Evolutionary conservation across 2,329 filamentous ascomycete species (phyloP), one percentile per base, ranked within the genome.

Genomic region (Phyllosticta ampelicida): DNA sequence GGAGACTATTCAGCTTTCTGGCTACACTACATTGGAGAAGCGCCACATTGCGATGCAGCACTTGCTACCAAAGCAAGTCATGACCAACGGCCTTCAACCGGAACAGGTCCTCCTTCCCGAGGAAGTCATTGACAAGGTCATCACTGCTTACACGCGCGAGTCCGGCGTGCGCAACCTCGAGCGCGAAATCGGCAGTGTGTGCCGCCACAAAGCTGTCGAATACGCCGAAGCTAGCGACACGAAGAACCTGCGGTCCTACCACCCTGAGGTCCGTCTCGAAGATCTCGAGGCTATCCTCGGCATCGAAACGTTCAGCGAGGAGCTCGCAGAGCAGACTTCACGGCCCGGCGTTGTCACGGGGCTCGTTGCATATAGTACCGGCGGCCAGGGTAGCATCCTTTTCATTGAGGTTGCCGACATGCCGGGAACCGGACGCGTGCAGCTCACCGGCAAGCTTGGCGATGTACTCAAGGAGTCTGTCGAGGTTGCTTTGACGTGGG

Each of bases 351-450:
- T 99, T 59, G 92, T 99, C 44, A 99, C 94, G 0, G 94, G 94
- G 13, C 85, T 99, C 29, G 94, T 99, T 16, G 94, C 94, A 9
- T 99, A 58, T 48, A 58, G 54, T 67, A 87, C 86, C 3, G 92
- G 94, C 54, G 90, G 90, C 53, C 92, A 96, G 71, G 94, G 94
- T 62, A 91, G 88, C 68, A 99, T 99, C 67, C 80, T 99, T 58
- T 99, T 99, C 78, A 99, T 99, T 66, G 94, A 99, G 74, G 90
- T 96, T 51, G 90, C 92, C 10, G 91, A 96, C 69, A 97, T 97
- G 90, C 94, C 94, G 0, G 94, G 94, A 50, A 86, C 83, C 59
- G 94, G 94, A 30, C 86, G 87, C 56, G 90, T 99, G 36, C 94
- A 97, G 74, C 84, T 99, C 23, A 99, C 94, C 1, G 94, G 94